phyloP scores from a whole-genome alignment of 2,329 filamentous ascomycete species.

The Dryadomyces quercivorus region DNA sequence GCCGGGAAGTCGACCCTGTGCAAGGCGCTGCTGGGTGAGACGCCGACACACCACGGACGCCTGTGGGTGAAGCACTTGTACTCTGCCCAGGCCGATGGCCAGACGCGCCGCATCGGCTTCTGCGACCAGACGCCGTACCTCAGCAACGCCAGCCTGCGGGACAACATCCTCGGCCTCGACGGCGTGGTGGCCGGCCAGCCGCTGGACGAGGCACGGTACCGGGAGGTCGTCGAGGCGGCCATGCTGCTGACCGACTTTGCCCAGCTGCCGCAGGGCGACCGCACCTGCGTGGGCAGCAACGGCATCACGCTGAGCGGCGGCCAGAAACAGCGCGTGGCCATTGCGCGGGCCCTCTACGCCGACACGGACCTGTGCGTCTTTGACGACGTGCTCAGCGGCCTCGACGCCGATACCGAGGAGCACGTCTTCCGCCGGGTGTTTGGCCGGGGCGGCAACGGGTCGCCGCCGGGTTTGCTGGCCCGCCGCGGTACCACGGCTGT shows the following conservation, averaged over 20 bases:
- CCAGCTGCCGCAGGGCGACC: conserved; percentile 21
- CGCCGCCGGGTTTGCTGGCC: not conserved
- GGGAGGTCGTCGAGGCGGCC: conserved; percentile 19
- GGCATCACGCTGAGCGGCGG: conserved; percentile 25
- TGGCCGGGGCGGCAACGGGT: conserved; percentile 10
- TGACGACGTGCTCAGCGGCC: conserved; percentile 11
- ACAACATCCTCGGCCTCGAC: conserved; percentile 19
- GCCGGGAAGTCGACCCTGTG: conserved; percentile 32
- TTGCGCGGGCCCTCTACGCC: conserved; percentile 15
- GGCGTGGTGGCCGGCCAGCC: not conserved
- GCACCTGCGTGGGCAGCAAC: conserved; percentile 22
- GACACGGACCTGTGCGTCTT: conserved; percentile 13
- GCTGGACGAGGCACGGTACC: conserved; percentile 16
- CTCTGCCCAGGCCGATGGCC: not conserved
- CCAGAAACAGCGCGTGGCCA: conserved; percentile 19
- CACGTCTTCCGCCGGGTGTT: conserved; percentile 27
- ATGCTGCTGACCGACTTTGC: conserved; percentile 18
- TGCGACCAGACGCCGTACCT: conserved; percentile 26
- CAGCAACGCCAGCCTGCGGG: conserved; percentile 20
- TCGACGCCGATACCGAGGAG: conserved; percentile 28
- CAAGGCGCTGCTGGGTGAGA: conserved; percentile 26
- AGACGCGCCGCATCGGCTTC: conserved; percentile 19
- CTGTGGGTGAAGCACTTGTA: conserved; percentile 12
- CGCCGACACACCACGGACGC: conserved; percentile 16
- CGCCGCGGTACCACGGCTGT: conserved; percentile 11